Conservation (phyloP, 108 stramenopile genomes). For the Skeletonema costatum region DNA sequence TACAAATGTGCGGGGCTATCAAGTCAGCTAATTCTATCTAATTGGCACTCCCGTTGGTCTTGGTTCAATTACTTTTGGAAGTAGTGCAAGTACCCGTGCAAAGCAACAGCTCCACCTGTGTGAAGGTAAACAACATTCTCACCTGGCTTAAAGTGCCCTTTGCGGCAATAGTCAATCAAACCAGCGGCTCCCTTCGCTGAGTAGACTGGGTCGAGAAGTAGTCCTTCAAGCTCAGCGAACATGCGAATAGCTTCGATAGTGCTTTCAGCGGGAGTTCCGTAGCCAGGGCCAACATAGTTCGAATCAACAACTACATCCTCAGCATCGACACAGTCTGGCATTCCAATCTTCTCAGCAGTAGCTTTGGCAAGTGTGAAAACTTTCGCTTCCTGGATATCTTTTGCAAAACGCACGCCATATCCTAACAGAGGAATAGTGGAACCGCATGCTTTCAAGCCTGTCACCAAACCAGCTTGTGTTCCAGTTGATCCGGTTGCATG, state of each 20-base stretch:
- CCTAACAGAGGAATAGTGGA: conserved; percentile 22
- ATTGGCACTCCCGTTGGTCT: background rate
- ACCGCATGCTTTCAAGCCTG: conserved; percentile 15
- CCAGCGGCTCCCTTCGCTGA: conserved; percentile 48
- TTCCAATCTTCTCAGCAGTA: conserved; percentile 10
- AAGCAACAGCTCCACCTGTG: conserved; percentile 35
- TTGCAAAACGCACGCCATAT: conserved; percentile 26
- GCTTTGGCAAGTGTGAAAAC: conserved; percentile 25
- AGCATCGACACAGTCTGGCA: conserved; percentile 4
- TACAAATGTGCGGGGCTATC: background rate
- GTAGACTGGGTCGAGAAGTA: conserved; percentile 52
- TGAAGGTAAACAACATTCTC: conserved; percentile 48
- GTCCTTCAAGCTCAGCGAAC: conserved; percentile 41
- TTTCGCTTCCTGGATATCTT: conserved; percentile 27
- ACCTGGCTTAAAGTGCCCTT: conserved; percentile 29
- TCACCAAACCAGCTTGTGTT: conserved; percentile 40
- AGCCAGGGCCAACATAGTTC: conserved; percentile 47
- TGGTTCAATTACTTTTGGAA: background rate
- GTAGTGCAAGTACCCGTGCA: background rate
- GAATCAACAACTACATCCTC: conserved; percentile 23
- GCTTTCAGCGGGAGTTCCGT: conserved; percentile 35
- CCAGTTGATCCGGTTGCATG: conserved; percentile 29
- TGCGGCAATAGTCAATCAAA: conserved; percentile 38
- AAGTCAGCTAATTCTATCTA: background rate
- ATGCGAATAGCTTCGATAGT: conserved; percentile 43